Conservation (phyloP, 768 basidiomycete genomes). For the Lentinula sp. region DNA sequence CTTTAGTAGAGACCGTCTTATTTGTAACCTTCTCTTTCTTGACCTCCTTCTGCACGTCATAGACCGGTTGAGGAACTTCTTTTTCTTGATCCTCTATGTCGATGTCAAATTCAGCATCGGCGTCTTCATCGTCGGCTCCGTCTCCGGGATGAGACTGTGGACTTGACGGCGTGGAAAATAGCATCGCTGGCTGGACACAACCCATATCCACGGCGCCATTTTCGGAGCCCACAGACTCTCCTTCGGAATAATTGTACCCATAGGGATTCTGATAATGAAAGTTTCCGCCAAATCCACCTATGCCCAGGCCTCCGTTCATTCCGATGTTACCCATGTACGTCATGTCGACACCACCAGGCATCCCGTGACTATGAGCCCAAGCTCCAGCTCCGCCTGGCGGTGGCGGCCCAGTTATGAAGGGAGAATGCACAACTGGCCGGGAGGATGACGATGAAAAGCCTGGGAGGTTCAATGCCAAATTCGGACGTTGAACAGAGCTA, state of each 20-base stretch:
- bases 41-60: background rate
- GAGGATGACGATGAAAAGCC: slow-evolving; percentile 1
- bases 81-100: background rate
- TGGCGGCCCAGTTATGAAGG: background rate
- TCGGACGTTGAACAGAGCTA: background rate
- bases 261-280: background rate
- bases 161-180: slow-evolving; percentile 44
- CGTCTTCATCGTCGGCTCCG: slow-evolving; percentile 1
- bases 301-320: slow-evolving; percentile 53
- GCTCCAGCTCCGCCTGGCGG: background rate
- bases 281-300: slow-evolving; percentile 21
- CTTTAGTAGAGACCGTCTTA: background rate
- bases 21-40: background rate
- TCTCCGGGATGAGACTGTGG: slow-evolving; percentile 20
- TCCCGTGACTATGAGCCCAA: background rate
- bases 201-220: slow-evolving; percentile 7
- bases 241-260: background rate
- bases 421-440: background rate
- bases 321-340: slow-evolving; percentile 22
- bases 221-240: background rate
- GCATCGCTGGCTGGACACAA: slow-evolving; percentile 62
- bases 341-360: slow-evolving; percentile 5
- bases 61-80: background rate
- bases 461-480: background rate
- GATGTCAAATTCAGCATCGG: slow-evolving; percentile 4